Percentiles rank a stretch among this genome's conserved stretches.
These are phyloP conservation scores for Hypholoma fasciculare DNA, from an alignment of 768 basidiomycete genomes.

Conservation along the genomic window DNA sequence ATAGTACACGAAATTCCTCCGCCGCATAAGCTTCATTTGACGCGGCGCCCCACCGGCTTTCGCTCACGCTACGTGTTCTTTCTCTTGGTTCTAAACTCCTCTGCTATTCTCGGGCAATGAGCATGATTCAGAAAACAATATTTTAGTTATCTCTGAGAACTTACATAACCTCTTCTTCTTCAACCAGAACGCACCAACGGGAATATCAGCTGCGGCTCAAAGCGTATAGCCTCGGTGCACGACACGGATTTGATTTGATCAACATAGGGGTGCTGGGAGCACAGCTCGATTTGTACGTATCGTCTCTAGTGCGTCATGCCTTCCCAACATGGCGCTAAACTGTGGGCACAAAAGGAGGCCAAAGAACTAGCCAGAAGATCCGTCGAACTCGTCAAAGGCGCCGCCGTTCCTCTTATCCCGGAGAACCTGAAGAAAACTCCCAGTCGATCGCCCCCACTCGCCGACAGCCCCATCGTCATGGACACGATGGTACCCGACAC, in stretches of 20 bases:
- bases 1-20: no score
- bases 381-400: slow-evolving; percentile 24
- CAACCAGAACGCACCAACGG: no score
- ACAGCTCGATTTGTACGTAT: neutral
- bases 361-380: slow-evolving; percentile 26
- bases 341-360: slow-evolving; percentile 25
- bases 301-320: slow-evolving; percentile 14
- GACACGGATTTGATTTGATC: neutral
- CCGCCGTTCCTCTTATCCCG: neutral
- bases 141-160: no score
- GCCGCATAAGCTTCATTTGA: no score
- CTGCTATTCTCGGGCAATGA: no score
- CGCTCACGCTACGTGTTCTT: no score
- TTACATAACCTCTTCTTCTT: no score
- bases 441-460: slow-evolving; percentile 5
- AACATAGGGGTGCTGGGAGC: neutral
- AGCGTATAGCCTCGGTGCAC: neutral
- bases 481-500: slow-evolving; percentile 50
- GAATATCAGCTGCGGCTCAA: no score
- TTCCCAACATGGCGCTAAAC: slow-evolving; percentile 24
- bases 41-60: no score
- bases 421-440: slow-evolving; percentile 6
- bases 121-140: no score
- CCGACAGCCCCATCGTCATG: slow-evolving; percentile 16
- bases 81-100: no score